Evolutionary conservation across 495 filamentous ascomycete species (phyloP).

Genomic region (Penicillium canariense): DNA sequence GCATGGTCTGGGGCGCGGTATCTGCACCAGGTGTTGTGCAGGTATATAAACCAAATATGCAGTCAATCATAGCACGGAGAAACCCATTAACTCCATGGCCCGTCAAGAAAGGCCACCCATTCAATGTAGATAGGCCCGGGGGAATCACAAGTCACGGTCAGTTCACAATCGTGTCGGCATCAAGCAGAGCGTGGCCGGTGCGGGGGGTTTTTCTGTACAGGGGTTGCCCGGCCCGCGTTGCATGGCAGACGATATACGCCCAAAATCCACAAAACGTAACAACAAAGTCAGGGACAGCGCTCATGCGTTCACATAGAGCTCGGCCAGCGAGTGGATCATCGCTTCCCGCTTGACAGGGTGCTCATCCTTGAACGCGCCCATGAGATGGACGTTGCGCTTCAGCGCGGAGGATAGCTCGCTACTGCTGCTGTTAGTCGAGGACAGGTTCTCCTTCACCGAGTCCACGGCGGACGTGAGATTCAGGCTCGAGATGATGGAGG

Average conservation of each 20-base stretch:
- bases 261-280: not conserved
- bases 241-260: not conserved
- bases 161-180: slow-evolving; percentile 25
- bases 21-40: not conserved
- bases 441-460: slow-evolving; percentile 7
- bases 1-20: not conserved
- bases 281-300: not conserved
- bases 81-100: slow-evolving; percentile 13
- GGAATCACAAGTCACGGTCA: slow-evolving; percentile 17
- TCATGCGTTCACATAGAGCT: slow-evolving; percentile 1
- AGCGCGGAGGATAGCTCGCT: not conserved
- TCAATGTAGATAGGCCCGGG: slow-evolving; percentile 1
- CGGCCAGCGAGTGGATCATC: slow-evolving; percentile 15
- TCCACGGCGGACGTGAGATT: slow-evolving; percentile 5
- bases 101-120: not conserved
- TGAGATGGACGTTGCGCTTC: slow-evolving; percentile 19
- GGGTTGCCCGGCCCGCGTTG: not conserved
- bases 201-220: slow-evolving; percentile 1
- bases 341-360: slow-evolving; percentile 19
- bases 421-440: not conserved
- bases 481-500: slow-evolving; percentile 5
- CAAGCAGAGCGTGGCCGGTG: slow-evolving; percentile 6
- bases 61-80: not conserved
- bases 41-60: slow-evolving; percentile 9
- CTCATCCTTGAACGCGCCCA: slow-evolving; percentile 13